Conservation (phyloP, 345 rosid species). For the Gossypium mustelinum region DNA sequence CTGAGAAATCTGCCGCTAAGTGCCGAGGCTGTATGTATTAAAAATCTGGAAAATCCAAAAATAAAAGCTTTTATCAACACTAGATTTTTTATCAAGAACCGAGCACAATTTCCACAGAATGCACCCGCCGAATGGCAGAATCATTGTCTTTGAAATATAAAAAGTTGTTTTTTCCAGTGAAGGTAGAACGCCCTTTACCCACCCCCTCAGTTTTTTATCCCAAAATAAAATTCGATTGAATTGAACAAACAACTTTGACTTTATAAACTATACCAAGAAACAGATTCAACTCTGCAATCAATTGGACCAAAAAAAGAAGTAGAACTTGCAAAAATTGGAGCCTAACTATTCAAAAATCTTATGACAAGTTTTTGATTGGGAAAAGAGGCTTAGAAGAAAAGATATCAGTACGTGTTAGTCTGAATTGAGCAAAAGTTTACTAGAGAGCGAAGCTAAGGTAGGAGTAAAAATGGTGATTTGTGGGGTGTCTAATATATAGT, state of each 20-base stretch:
- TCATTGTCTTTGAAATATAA: conserved; percentile 46
- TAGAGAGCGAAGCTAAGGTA: neutral
- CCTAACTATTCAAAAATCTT: neutral
- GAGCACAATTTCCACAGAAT: conserved; percentile 49
- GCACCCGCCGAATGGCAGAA: conserved; percentile 47
- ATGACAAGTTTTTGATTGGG: neutral
- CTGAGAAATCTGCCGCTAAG: conserved; percentile 24
- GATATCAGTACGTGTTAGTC: neutral
- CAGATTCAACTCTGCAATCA: conserved; percentile 1
- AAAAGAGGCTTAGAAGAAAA: neutral
- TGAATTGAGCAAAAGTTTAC: neutral
- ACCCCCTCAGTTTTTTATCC: conserved; percentile 26
- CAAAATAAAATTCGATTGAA: conserved; percentile 8
- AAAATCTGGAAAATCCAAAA: conserved; percentile 80
- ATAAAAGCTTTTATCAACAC: conserved; percentile 55
- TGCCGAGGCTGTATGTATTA: conserved; percentile 45
- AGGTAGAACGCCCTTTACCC: conserved; percentile 22
- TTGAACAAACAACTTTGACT: neutral
- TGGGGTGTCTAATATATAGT: conserved; percentile 10
- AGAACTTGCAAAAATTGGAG: neutral
- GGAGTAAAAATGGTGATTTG: conserved; percentile 3
- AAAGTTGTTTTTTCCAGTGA: conserved; percentile 27
- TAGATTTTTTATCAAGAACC: conserved; percentile 48
- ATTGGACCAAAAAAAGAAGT: neutral
- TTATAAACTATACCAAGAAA: conserved; percentile 27